phyloP scores from a whole-genome alignment of 805 yeast species.

The Candida chauliodis region DNA sequence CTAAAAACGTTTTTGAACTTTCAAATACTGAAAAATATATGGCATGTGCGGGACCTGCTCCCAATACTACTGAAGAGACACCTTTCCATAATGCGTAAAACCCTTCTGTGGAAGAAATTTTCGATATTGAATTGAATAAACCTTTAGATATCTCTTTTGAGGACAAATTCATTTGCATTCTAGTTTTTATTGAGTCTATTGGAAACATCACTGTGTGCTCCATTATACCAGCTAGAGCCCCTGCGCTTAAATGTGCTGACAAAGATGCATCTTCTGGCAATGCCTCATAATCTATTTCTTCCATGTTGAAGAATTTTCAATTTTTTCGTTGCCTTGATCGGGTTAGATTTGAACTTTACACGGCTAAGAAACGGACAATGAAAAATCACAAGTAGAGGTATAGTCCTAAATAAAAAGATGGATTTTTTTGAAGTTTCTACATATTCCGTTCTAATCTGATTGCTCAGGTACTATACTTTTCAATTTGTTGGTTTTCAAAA shows the following conservation, averaged over 20 bases:
- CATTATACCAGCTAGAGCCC: constrained; percentile 99
- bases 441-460: constrained; percentile 20
- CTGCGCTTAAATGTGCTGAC: constrained; percentile 80
- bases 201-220: constrained; percentile 98
- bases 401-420: neutral
- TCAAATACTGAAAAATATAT: constrained; percentile 95
- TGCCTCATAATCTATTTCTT: constrained; percentile 84
- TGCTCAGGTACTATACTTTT: constrained; percentile 80
- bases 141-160: constrained; percentile 26
- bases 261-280: constrained; percentile 84
- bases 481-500: constrained; percentile 63
- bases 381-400: no score
- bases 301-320: constrained; percentile 15
- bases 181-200: constrained; percentile 90
- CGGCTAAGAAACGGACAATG: constrained; percentile 6
- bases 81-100: constrained; percentile 90
- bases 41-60: constrained; percentile 99
- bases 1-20: constrained; percentile 59
- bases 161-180: constrained; percentile 68
- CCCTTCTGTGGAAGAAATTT: constrained; percentile 85
- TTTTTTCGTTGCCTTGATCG: constrained; percentile 9
- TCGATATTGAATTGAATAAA: constrained; percentile 64
- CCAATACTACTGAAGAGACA: constrained; percentile 82
- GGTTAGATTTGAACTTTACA: constrained; percentile 7
- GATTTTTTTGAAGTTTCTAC: no score